Evolutionary conservation across 1,284 basidiomycete species (phyloP), one percentile per base, ranked within the genome.

Genomic region (Pseudozyma hubeiensis): DNA sequence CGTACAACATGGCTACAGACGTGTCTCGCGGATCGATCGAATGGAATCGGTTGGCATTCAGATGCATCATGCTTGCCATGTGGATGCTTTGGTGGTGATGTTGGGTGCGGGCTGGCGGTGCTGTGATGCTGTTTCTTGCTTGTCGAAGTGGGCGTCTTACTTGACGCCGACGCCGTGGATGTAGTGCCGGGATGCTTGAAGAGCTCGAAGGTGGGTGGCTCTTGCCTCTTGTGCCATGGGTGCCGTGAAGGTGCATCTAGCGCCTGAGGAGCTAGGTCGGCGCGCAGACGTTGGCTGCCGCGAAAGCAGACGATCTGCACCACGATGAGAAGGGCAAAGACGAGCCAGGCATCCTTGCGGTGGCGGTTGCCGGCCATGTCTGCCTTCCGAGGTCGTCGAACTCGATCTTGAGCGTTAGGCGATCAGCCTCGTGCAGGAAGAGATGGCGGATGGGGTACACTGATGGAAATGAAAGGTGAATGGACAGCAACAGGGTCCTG

Each of bases 1-100:
- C 57, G 14, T 9, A 56, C 51, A 37, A 83, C 71, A 54, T 77
- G 76, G 16, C 53, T 55, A 58, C 81, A 83, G 13, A 79, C 50
- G 13, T 74, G 60, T 10, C 39, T 30, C n/a, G 76, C 54, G 7
- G 68, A 50, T 2, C 49, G n/a, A 0, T 63, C 41, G 16, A 72
- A 43, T 1, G 75, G 77, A 0, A 81, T 55, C 4, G 72, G 75
- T 29, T 73, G 64, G 45, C 79, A 81, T 11, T 52, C 30, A 10
- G 35, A n/a, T 19, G 37, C 31, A 7, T 40, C 17, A 2, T 53
- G 54, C 29, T 60, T 48, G 30, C 50, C 33, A 31, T 54, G 49
- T 3, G 59, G 53, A n/a, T 61, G 33, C 33, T 64, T 31, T 5
- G 53, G 29, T 2, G 52, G 44, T 8, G 17, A 4, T 6, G 68